A percentile compares a stretch with the other conserved stretches of the same genome.
Evolutionary conservation across 108 stramenopile species (phyloP).

Genomic region (Conticribra weissflogii): DNA sequence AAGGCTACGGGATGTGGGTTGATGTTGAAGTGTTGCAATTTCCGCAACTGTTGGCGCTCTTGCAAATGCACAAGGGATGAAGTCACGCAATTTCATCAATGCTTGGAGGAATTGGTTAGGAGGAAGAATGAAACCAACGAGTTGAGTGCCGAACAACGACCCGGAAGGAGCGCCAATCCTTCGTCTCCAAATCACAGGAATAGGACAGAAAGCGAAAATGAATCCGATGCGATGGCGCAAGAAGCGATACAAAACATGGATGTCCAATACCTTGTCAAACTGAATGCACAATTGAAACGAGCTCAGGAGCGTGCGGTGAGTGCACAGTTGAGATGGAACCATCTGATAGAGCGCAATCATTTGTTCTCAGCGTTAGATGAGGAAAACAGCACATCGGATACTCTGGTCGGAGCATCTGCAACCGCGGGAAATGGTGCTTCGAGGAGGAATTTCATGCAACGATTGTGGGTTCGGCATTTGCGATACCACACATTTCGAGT

Average conservation of each 20-base stretch:
- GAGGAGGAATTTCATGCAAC: conserved; percentile 13
- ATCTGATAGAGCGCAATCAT: conserved; percentile 39
- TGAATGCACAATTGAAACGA: conserved; percentile 50
- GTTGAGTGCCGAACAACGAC: conserved; percentile 42
- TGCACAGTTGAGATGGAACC: conserved; percentile 57
- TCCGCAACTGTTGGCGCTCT: not conserved
- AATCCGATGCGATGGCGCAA: not conserved
- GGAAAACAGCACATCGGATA: conserved; percentile 3
- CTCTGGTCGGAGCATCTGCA: not conserved
- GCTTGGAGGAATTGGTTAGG: conserved; percentile 50
- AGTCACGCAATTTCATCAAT: conserved; percentile 36
- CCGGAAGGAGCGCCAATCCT: too few relatives aligned
- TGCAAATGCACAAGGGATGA: conserved; percentile 17
- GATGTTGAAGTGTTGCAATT: not conserved
- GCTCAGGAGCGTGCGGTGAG: conserved; percentile 52
- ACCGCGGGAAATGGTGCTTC: conserved; percentile 4
- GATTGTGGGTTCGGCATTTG: conserved; percentile 48
- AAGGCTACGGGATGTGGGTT: not conserved
- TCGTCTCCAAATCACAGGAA: too few relatives aligned
- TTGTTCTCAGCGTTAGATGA: conserved; percentile 47
- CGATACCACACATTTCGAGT: conserved; percentile 50
- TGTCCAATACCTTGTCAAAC: conserved; percentile 48
- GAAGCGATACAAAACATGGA: conserved; percentile 37
- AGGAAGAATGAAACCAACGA: conserved; percentile 48
- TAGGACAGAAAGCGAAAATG: conserved; percentile 4